Percentiles rank a stretch among this genome's conserved stretches.
These are phyloP conservation scores for Lentinula raphanica DNA, from an alignment of 768 basidiomycete species.

Conservation along the genomic window DNA sequence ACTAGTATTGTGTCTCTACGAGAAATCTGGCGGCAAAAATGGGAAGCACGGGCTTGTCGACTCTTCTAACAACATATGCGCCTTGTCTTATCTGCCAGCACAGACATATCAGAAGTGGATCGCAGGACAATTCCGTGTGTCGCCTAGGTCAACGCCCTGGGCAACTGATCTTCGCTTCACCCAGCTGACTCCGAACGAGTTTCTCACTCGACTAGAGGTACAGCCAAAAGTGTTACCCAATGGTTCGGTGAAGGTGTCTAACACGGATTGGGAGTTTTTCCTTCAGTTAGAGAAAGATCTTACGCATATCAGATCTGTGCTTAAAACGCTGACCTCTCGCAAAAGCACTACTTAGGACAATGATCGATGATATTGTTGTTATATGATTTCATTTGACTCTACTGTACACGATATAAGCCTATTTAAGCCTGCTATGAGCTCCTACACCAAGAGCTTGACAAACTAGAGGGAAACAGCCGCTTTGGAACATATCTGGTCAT, in stretches of 20 bases:
- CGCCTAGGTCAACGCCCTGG: neutral
- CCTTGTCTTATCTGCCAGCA: slow-evolving; percentile 17
- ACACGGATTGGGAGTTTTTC: neutral
- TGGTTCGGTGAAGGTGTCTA: neutral
- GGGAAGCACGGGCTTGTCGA: slow-evolving; percentile 16
- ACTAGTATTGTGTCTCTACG: slow-evolving; percentile 17
- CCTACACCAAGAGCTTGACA: no score
- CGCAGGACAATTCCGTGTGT: neutral
- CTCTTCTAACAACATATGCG: slow-evolving; percentile 17
- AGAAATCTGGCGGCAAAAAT: slow-evolving; percentile 23
- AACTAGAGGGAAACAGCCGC: no score
- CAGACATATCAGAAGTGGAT: slow-evolving; percentile 11
- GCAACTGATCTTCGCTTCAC: neutral
- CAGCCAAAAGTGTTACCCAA: neutral
- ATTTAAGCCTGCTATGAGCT: no score
- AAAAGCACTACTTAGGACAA: no score
- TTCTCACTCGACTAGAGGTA: neutral
- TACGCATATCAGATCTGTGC: no score
- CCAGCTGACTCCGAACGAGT: neutral
- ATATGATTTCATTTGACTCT: no score
- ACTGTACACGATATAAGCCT: no score
- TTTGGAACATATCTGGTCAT: no score
- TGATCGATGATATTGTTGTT: no score
- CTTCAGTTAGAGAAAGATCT: no score
- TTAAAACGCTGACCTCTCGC: no score